phyloP scores from a whole-genome alignment of 169 alveolate species.

The Plasmodium berghei region DNA sequence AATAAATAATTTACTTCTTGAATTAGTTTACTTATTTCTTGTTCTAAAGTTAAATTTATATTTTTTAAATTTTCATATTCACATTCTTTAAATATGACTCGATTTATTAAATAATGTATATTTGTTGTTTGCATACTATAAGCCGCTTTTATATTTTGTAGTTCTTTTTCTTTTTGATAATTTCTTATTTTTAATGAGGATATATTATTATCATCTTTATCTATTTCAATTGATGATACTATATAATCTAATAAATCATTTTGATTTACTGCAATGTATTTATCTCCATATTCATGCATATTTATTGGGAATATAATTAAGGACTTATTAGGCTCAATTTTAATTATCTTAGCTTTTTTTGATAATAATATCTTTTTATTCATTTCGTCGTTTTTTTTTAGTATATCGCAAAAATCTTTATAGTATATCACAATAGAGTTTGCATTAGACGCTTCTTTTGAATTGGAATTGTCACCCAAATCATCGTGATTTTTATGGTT shows the following conservation, averaged over 20 bases:
- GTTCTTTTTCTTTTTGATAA: slow-evolving; percentile 71
- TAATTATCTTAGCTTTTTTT: slow-evolving; percentile 65
- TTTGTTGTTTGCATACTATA: slow-evolving; percentile 76
- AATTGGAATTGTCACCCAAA: no score
- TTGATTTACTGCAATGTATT: slow-evolving; percentile 71
- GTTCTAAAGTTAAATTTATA: slow-evolving; percentile 61
- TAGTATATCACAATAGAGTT: slow-evolving; percentile 26
- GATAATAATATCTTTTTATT: slow-evolving; percentile 55
- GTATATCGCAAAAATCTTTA: slow-evolving; percentile 36
- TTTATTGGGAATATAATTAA: slow-evolving; percentile 68
- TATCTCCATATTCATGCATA: slow-evolving; percentile 72
- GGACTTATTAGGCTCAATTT: slow-evolving; percentile 65
- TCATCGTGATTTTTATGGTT: background rate
- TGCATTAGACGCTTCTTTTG: background rate
- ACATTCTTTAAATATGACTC: slow-evolving; percentile 73
- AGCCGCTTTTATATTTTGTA: slow-evolving; percentile 70
- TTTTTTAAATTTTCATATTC: slow-evolving; percentile 71
- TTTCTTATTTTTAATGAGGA: slow-evolving; percentile 42
- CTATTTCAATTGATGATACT: slow-evolving; percentile 58
- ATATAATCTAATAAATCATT: slow-evolving; percentile 66
- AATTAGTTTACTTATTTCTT: slow-evolving; percentile 59
- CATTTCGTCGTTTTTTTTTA: slow-evolving; percentile 38
- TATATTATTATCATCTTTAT: slow-evolving; percentile 43
- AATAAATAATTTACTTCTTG: slow-evolving; percentile 61
- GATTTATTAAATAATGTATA: slow-evolving; percentile 63